A percentile compares a stretch with the other conserved stretches of the same genome.
Conservation (phyloP, 345 rosid genomes). For the Gossypium australe region DNA sequence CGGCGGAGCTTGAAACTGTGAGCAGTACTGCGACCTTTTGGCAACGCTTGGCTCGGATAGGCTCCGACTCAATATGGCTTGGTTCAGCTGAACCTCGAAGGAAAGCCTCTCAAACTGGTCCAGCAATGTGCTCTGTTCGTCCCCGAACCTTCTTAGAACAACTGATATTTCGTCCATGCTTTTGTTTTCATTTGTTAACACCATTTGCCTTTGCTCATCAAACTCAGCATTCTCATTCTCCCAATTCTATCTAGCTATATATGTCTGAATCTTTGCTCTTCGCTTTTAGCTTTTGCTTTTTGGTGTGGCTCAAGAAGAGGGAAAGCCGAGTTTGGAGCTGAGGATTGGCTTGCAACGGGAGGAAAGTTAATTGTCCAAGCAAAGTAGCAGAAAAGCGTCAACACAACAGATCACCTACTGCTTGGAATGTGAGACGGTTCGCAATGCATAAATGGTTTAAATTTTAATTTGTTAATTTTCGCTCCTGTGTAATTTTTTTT, state of each 20-base stretch:
- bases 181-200: neutral
- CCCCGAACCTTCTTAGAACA: conserved; percentile 48
- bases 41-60: conserved; percentile 43
- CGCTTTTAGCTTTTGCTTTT: conserved; percentile 12
- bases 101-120: conserved; percentile 77
- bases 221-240: neutral
- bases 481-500: no score
- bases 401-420: neutral
- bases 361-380: neutral
- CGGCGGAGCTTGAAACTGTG: conserved; percentile 8
- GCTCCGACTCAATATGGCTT: conserved; percentile 64
- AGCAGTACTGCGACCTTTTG: neutral
- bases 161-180: conserved; percentile 35
- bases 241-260: neutral
- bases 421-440: neutral
- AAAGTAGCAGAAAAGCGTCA: conserved; percentile 8
- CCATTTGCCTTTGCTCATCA: neutral
- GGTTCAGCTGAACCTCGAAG: conserved; percentile 61
- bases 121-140: conserved; percentile 64
- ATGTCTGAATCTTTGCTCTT: neutral
- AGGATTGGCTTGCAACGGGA: neutral
- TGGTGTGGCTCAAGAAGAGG: conserved; percentile 14
- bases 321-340: neutral
- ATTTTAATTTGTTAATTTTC: no score
- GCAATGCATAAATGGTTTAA: no score